Percentiles rank a stretch among this genome's conserved stretches.
Evolutionary conservation across 2,329 filamentous ascomycete species (phyloP).

Genomic region (Chaetomium sp.): DNA sequence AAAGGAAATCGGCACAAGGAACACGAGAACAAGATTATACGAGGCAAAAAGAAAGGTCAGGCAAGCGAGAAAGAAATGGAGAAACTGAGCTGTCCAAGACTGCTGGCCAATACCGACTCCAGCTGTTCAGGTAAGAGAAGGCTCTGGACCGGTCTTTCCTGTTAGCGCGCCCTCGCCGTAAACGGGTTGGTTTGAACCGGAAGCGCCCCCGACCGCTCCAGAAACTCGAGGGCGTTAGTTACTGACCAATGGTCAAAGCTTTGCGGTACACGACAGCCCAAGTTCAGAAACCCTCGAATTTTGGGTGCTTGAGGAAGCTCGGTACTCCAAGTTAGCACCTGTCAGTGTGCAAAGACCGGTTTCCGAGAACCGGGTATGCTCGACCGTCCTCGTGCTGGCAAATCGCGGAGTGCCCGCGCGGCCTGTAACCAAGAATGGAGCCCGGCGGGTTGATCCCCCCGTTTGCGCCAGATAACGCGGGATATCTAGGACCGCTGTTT

Average conservation of each 20-base stretch:
- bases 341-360: neutral
- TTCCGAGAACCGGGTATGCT: neutral
- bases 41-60: neutral
- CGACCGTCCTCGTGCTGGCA: neutral
- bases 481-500: neutral
- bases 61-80: neutral
- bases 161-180: neutral
- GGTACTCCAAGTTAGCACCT: neutral
- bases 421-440: neutral
- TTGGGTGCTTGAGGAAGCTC: neutral
- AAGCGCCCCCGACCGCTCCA: neutral
- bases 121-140: neutral
- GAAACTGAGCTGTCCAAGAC: neutral
- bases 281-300: neutral
- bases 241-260: neutral
- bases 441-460: neutral
- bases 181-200: neutral
- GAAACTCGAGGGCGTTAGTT: neutral
- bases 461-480: neutral
- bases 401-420: constrained; percentile 2
- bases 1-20: neutral
- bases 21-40: too few relatives aligned
- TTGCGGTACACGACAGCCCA: neutral
- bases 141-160: neutral
- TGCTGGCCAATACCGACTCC: neutral